A percentile compares a stretch with the other conserved stretches of the same genome.
These are phyloP conservation scores for Trichomonas gallinae DNA, from an alignment of 208 protist genomes.

Conservation along the genomic window DNA sequence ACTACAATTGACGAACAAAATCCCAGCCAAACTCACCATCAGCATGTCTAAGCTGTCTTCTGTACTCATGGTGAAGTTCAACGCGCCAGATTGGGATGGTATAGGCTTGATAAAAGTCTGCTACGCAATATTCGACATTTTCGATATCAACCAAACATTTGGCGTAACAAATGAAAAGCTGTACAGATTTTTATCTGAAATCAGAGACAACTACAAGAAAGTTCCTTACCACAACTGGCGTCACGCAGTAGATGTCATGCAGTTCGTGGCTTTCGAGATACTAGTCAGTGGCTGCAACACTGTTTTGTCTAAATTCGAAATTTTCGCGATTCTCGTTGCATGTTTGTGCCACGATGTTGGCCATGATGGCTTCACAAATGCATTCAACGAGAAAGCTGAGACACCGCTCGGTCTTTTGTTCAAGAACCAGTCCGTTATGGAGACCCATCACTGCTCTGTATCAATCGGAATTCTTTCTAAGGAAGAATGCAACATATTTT, in stretches of 20 bases:
- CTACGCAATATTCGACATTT: constrained; percentile 26
- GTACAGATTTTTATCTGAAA: constrained; percentile 6
- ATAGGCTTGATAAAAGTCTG: background rate
- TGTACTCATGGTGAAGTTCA: background rate
- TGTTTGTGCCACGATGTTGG: constrained; percentile 80
- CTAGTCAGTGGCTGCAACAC: constrained; percentile 46
- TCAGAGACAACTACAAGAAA: constrained; percentile 27
- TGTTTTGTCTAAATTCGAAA: constrained; percentile 50
- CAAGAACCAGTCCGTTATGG: constrained; percentile 50
- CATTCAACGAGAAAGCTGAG: constrained; percentile 70
- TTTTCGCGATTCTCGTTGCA: constrained; percentile 64
- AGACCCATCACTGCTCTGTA: constrained; percentile 47
- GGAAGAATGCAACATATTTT: constrained; percentile 36
- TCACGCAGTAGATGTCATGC: constrained; percentile 53
- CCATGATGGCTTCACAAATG: constrained; percentile 84
- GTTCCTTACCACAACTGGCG: constrained; percentile 57
- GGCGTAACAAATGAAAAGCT: constrained; percentile 9
- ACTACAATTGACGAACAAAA: background rate
- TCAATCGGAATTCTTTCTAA: constrained; percentile 30
- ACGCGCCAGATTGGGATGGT: background rate
- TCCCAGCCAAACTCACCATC: background rate
- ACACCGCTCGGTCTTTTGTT: constrained; percentile 60
- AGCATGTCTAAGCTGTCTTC: background rate
- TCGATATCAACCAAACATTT: constrained; percentile 27
- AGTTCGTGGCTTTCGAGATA: constrained; percentile 42